Evolutionary conservation across 331 rosid genomes (phyloP).

Genomic region (Pyrus hybrid): DNA sequence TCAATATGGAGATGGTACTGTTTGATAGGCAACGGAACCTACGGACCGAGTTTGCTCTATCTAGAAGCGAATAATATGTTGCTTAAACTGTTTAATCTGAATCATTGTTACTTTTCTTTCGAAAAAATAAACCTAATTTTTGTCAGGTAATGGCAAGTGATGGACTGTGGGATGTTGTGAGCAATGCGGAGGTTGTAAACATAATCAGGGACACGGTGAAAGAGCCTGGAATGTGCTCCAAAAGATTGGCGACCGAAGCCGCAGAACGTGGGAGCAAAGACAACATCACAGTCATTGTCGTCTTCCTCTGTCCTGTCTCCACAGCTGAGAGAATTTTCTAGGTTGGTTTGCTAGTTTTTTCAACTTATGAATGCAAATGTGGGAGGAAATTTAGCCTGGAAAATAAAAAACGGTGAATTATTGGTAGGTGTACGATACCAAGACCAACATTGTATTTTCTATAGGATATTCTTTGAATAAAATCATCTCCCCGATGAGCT

Average conservation of each 20-base stretch:
- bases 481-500: too few species aligned
- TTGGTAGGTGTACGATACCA: background rate
- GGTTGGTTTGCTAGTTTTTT: background rate
- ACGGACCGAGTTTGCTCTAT: background rate
- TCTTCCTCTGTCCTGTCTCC: conserved; percentile 66
- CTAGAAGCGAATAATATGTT: background rate
- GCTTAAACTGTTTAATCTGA: background rate
- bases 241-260: conserved; percentile 87
- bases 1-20: too few species aligned
- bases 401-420: background rate
- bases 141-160: conserved; percentile 86
- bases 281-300: conserved; percentile 80
- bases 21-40: background rate
- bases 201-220: conserved; percentile 79
- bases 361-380: background rate
- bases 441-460: background rate
- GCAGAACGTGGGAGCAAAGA: conserved; percentile 87
- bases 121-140: background rate
- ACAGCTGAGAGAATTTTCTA: conserved; percentile 87
- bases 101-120: background rate
- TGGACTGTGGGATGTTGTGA: conserved; percentile 87
- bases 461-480: too few species aligned
- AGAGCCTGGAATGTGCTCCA: conserved; percentile 92
- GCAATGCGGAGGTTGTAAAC: conserved; percentile 53
- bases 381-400: background rate